Evolutionary conservation across 208 protist species (phyloP).

Genomic region (Trypanosoma boissoni): DNA sequence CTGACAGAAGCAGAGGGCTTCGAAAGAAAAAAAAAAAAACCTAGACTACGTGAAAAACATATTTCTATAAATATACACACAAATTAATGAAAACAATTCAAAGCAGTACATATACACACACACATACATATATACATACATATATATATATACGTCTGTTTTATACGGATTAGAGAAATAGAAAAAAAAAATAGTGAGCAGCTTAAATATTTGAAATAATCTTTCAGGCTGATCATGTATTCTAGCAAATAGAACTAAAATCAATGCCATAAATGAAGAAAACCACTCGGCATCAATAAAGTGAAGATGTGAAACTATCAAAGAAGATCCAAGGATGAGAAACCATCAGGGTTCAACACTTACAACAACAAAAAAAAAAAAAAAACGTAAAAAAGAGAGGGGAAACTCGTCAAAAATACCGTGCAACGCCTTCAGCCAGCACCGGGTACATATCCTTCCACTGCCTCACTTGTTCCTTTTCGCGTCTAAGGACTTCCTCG

Average conservation of each 20-base stretch:
- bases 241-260: no score
- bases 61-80: background rate
- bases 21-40: constrained; percentile 8
- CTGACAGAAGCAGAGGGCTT: no score
- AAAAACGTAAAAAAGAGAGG: constrained; percentile 20
- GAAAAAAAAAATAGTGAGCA: no score
- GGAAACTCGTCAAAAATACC: constrained; percentile 5
- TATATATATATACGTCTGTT: background rate
- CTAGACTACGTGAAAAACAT: background rate
- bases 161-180: no score
- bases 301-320: constrained; percentile 9
- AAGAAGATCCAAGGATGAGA: no score
- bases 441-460: constrained; percentile 10
- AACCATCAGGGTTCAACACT: background rate
- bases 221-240: no score
- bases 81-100: constrained; percentile 1
- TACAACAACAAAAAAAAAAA: background rate
- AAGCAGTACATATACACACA: background rate
- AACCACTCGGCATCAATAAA: background rate
- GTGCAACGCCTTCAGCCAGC: constrained; percentile 9
- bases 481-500: constrained; percentile 14
- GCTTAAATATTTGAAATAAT: no score
- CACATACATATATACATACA: background rate
- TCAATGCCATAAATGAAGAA: no score
- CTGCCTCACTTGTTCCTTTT: constrained; percentile 1